Conservation (phyloP, 1,284 basidiomycete genomes). For the Violaceomyces palustris region DNA sequence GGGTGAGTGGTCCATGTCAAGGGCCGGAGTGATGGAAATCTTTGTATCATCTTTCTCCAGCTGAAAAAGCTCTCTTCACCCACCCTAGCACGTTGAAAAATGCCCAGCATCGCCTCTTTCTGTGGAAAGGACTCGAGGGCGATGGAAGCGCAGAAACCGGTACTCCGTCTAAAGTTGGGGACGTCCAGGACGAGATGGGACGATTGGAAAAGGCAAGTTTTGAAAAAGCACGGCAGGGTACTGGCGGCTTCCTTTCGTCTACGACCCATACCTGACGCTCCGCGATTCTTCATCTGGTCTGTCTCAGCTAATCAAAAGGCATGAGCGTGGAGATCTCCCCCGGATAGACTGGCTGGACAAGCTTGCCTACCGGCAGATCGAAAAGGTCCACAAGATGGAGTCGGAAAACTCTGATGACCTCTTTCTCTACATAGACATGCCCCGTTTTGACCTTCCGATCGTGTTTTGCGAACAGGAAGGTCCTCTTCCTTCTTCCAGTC, state of each 20-base stretch:
- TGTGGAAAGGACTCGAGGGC: slow-evolving; percentile 78
- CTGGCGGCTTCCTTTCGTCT: too few species aligned
- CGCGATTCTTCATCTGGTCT: too few species aligned
- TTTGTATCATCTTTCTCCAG: too few species aligned
- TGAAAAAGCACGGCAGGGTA: too few species aligned
- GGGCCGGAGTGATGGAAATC: background rate
- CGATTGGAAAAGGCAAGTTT: slow-evolving; percentile 75
- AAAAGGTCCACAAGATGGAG: slow-evolving; percentile 58
- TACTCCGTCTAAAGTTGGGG: slow-evolving; percentile 61
- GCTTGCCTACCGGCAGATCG: slow-evolving; percentile 85
- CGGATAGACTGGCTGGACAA: slow-evolving; percentile 95
- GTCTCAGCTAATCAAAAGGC: slow-evolving; percentile 84
- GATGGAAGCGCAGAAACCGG: slow-evolving; percentile 74
- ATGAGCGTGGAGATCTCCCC: slow-evolving; percentile 86
- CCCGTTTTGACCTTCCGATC: slow-evolving; percentile 96
- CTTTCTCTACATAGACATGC: slow-evolving; percentile 90
- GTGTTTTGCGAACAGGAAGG: slow-evolving; percentile 71
- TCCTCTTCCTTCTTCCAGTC: too few species aligned
- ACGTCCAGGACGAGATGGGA: slow-evolving; percentile 77
- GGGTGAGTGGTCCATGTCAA: slow-evolving; percentile 62
- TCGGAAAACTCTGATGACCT: slow-evolving; percentile 28
- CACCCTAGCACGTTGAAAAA: slow-evolving; percentile 69
- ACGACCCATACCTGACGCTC: too few species aligned
- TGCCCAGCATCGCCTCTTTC: slow-evolving; percentile 69
- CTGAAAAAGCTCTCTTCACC: background rate